A percentile compares a stretch with the other conserved stretches of the same genome.
Conservation (phyloP, 148 eudicot genomes). For the Euryodendron excelsum region DNA sequence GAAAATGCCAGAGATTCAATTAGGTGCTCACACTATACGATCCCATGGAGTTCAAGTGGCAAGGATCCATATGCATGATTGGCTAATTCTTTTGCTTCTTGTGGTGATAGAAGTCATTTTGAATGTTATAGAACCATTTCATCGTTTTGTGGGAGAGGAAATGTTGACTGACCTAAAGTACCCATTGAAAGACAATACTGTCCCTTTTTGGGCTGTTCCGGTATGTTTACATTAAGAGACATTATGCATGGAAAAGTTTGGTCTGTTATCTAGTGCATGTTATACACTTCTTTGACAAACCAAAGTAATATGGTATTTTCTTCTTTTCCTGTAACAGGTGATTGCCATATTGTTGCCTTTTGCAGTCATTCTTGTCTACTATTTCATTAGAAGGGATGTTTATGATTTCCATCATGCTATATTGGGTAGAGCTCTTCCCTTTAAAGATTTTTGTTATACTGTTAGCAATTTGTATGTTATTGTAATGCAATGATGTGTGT, state of each 20-base stretch:
- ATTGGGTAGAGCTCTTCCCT: conserved; percentile 46
- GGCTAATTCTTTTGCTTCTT: conserved; percentile 76
- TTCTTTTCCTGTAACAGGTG: conserved; percentile 39
- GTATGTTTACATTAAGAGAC: conserved; percentile 34
- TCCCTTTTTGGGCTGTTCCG: conserved; percentile 86
- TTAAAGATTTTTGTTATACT: neutral
- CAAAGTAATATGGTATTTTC: neutral
- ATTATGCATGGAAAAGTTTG: neutral
- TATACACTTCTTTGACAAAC: neutral
- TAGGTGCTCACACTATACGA: conserved; percentile 56
- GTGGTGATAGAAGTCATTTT: conserved; percentile 50
- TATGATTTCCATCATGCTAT: conserved; percentile 86
- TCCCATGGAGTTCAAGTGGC: conserved; percentile 80
- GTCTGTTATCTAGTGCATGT: neutral
- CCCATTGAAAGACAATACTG: conserved; percentile 72
- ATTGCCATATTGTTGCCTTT: conserved; percentile 75
- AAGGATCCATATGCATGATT: conserved; percentile 67
- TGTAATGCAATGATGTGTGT: neutral
- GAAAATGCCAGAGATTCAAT: conserved; percentile 45
- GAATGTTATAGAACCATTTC: conserved; percentile 73
- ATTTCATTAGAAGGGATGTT: conserved; percentile 66
- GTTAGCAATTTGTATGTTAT: neutral
- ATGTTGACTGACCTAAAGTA: conserved; percentile 86
- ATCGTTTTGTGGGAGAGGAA: conserved; percentile 74
- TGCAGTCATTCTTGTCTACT: conserved; percentile 49